Percentiles rank a stretch among this genome's conserved stretches.
Evolutionary conservation across 805 yeast species (phyloP).

Genomic region (Saccharomycopsis vini): DNA sequence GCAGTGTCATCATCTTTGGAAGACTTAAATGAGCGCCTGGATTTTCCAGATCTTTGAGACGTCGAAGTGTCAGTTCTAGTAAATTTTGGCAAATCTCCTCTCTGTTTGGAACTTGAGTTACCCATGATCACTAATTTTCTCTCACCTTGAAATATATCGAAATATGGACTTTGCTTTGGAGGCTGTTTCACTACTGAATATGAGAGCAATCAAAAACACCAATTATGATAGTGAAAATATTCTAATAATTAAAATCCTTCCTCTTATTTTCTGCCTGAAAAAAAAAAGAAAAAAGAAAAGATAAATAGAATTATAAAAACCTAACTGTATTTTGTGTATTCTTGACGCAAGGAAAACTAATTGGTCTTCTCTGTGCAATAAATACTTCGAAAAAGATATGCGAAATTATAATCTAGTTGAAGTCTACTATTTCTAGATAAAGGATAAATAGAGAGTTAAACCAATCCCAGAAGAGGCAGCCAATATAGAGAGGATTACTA

Average conservation of each 20-base stretch:
- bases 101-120: conserved; percentile 40
- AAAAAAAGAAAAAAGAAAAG: no score
- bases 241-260: neutral
- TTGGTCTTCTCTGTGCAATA: no score
- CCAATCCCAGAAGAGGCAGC: no score
- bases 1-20: conserved; percentile 26
- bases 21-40: conserved; percentile 27
- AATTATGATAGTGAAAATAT: neutral
- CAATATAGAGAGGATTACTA: no score
- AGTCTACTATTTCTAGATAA: no score
- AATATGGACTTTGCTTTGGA: neutral
- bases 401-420: no score
- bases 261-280: neutral
- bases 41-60: conserved; percentile 34
- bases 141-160: neutral
- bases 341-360: no score
- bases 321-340: no score
- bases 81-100: conserved; percentile 31
- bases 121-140: conserved; percentile 32
- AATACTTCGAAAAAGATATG: no score
- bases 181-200: no score
- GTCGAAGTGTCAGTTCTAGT: conserved; percentile 46
- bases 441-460: no score
- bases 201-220: neutral
- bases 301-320: neutral